A percentile compares a stretch with the other conserved stretches of the same genome.
These are phyloP conservation scores for Ustanciosporium gigantosporum DNA, from an alignment of 1,284 basidiomycete species.

Conservation along the genomic window DNA sequence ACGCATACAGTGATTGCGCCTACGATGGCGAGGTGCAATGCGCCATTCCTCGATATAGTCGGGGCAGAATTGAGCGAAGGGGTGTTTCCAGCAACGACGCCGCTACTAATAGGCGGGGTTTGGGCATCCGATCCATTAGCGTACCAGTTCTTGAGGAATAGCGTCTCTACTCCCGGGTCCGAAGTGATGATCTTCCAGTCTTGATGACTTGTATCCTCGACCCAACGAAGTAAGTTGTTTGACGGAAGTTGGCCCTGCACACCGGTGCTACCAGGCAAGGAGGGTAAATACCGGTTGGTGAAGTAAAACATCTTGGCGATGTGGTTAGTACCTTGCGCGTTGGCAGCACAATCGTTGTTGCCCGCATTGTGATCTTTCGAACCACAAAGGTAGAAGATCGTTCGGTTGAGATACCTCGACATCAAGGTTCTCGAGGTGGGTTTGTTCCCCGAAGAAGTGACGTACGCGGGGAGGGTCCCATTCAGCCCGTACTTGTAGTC, in stretches of 20 bases:
- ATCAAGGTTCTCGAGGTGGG: conserved; percentile 8
- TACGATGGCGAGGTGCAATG: too few species aligned
- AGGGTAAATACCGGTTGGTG: conserved; percentile 39
- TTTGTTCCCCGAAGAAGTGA: neutral
- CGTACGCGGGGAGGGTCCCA: conserved; percentile 46
- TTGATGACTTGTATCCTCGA: conserved; percentile 39
- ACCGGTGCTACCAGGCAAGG: conserved; percentile 30
- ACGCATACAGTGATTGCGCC: too few species aligned
- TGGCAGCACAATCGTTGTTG: conserved; percentile 35
- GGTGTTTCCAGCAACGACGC: conserved; percentile 6
- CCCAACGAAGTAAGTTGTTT: conserved; percentile 21
- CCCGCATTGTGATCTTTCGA: conserved; percentile 29
- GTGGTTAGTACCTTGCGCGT: conserved; percentile 44
- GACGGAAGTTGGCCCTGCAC: conserved; percentile 24
- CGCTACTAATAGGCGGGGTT: conserved; percentile 8
- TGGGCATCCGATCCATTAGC: conserved; percentile 18
- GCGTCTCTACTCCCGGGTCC: conserved; percentile 42
- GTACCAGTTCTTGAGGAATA: conserved; percentile 47
- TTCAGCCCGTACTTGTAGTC: conserved; percentile 58
- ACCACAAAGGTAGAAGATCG: conserved; percentile 49
- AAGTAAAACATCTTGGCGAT: conserved; percentile 51
- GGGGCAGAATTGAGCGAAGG: conserved; percentile 2
- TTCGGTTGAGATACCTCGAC: conserved; percentile 27
- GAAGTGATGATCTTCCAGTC: conserved; percentile 41
- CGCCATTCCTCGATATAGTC: too few species aligned